Evolutionary conservation across 2,329 filamentous ascomycete genomes (phyloP).

Genomic region (Kalmusia sp.): DNA sequence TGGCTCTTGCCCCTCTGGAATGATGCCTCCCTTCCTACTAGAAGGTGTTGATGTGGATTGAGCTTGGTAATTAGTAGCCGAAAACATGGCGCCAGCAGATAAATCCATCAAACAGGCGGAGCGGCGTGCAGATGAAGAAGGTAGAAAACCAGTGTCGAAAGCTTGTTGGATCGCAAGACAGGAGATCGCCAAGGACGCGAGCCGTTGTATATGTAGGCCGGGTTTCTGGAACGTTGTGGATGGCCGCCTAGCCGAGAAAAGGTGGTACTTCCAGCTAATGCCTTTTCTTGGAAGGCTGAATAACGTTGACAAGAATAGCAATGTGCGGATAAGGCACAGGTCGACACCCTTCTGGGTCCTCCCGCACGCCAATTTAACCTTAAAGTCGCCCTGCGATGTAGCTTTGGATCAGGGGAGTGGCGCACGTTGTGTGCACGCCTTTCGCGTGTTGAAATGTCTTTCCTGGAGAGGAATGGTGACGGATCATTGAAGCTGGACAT

Average conservation of each 20-base stretch:
- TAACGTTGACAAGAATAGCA: slow-evolving; percentile 6
- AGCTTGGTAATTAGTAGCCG: slow-evolving; percentile 16
- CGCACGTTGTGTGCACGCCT: background rate
- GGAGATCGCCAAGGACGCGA: background rate
- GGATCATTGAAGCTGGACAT: slow-evolving; percentile 5
- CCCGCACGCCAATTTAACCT: slow-evolving; percentile 7
- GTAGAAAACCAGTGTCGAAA: background rate
- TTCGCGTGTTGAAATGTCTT: background rate
- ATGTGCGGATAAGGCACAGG: background rate
- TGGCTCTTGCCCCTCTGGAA: slow-evolving; percentile 13
- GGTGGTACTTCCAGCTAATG: background rate
- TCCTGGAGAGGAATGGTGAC: slow-evolving; percentile 1
- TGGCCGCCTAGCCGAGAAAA: background rate
- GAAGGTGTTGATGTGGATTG: slow-evolving; percentile 12
- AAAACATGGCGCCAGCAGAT: slow-evolving; percentile 32
- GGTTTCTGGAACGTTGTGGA: background rate
- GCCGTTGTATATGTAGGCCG: slow-evolving; percentile 4
- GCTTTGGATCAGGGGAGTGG: background rate
- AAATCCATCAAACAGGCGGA: slow-evolving; percentile 11
- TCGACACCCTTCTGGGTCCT: background rate
- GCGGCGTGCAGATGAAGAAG: background rate
- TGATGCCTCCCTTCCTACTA: slow-evolving; percentile 15
- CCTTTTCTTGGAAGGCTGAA: slow-evolving; percentile 10
- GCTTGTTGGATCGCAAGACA: background rate
- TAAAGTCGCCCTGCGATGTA: slow-evolving; percentile 2